Base-by-base conservation (phyloP, 2,329 filamentous ascomycete genomes). In the Chrysoporthe puriensis region DNA sequence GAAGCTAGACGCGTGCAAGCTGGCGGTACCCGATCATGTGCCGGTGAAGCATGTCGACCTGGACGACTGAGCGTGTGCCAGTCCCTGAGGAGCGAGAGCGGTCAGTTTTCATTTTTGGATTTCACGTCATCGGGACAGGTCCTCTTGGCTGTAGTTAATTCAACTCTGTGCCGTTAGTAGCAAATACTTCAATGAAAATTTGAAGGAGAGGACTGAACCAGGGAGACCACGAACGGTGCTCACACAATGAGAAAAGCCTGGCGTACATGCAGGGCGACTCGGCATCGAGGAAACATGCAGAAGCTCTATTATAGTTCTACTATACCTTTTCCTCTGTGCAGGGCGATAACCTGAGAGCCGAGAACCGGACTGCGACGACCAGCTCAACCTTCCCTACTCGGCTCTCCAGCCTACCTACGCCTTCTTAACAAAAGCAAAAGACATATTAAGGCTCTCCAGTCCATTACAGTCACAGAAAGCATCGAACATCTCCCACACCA, bases 1-100 rank as follows among this genome's bases (percentile, higher is more conserved):
- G 70, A 70, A 70, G 70, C 64, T 70, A 50, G 70, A 71, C 32
- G 56, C 65, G 54, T 62, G 66, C 50, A 70, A 65, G 57, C 21
- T 43, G 21, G 67, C 69, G 0, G 8, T 67, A 59, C 65, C 65
- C 14, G 65, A 67, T 13, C 60, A 54, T 16, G 56, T 67, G 44
- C 65, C 65, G 1, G 60, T 52, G 9, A 67, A 67, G 65, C 52
- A 59, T n/a, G 44, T 63, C 7, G 44, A 59, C 43, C 60, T 63
- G 54, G 65, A 67, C 21, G 65, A 67, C 43, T 67, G 50, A 54
- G 21, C 11, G 21, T 16, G 3, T 54, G 5, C 32, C 11, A 32
- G 50, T 21, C 26, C 9, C n/a, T 14, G 13, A 32, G 14, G 11
- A 32, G 26, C 26, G 21, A 54, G 50, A 54, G 50, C 13, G 50